Base-by-base conservation (phyloP, 768 basidiomycete genomes). In the Leccinum incarnatum region DNA sequence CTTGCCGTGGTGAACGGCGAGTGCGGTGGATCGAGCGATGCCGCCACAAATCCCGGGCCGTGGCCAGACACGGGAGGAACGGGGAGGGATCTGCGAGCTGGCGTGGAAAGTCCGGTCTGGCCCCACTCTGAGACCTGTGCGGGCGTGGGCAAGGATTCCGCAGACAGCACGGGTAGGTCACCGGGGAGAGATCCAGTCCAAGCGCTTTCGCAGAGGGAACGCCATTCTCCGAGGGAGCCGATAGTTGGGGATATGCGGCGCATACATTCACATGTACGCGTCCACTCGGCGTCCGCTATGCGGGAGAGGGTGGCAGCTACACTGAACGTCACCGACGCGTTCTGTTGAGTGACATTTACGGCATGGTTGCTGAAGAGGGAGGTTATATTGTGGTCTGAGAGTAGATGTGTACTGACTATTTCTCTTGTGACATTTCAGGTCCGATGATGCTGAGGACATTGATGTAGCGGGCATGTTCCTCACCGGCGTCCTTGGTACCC, bases 201-300 rank as follows among this genome's bases (percentile, higher is more conserved):
- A 9, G 83, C 83, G 12, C 87, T 89, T 74, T 93, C 91, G 65
- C 90, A 92, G 2, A 88, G 74, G 5, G 85, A 78, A 53, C 83
- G 79, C 84, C 85, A 91, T 76, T 89, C 83, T 5, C 85, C 87
- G 4, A 92, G 76, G n/a, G 77, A 78, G 0, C 89, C 91, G 34
- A 93, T 78, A 12, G 79, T 80, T 0, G 88, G 85, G 14, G 87
- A 80, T 63, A 83, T 82, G 5, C 84, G 78, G 45, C 89, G 82
- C 23, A 91, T 81, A n/a, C 79, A 79, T 75, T 92, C 90, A 64
- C 87, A 90, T 12, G 81, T 74, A 36, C 84, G 83, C 21, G 81
- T 67, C 90, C 91, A 93, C 73, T 91, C 88, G 6, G 85, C 84
- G 57, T 93, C 89, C 1, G 89, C 89, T n/a, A 91, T 75, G 25